Conservation (phyloP, 1,284 basidiomycete species). For the Hemileia vastatrix region DNA sequence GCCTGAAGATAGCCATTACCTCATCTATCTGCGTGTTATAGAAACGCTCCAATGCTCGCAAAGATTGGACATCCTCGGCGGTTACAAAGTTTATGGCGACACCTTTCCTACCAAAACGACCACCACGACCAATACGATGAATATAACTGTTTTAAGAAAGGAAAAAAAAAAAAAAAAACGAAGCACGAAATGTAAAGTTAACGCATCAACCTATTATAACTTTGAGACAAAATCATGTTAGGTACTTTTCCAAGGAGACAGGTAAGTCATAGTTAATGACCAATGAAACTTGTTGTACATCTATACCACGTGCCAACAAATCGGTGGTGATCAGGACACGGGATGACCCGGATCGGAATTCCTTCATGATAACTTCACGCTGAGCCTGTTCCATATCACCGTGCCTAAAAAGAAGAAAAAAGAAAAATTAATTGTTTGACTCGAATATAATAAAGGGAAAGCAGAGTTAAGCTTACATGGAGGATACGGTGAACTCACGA, state of each 20-base stretch:
- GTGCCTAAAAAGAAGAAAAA: conserved; percentile 50
- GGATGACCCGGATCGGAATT: conserved; percentile 91
- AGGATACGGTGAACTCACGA: conserved; percentile 89
- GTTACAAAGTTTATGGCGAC: conserved; percentile 44
- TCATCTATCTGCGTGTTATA: conserved; percentile 24
- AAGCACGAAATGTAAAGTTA: too few species aligned
- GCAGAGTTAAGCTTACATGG: conserved; percentile 50
- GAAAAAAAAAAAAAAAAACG: conserved; percentile 14
- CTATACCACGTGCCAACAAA: conserved; percentile 97
- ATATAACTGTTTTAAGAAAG: conserved; percentile 85
- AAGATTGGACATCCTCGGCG: conserved; percentile 9
- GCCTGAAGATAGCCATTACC: conserved; percentile 23
- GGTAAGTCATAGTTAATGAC: conserved; percentile 98
- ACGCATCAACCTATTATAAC: too few species aligned
- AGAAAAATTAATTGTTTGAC: conserved; percentile 33
- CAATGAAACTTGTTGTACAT: conserved; percentile 94
- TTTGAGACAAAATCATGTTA: neutral
- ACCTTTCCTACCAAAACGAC: conserved; percentile 89
- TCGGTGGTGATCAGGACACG: conserved; percentile 94
- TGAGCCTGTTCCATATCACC: conserved; percentile 99
- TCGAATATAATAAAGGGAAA: neutral
- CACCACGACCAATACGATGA: conserved; percentile 89
- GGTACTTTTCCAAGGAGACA: conserved; percentile 27
- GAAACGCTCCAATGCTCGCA: conserved; percentile 18
- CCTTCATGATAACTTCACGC: conserved; percentile 95